These are phyloP conservation scores for Scheffersomyces illinoinensis DNA, from an alignment of 1,139 yeast genomes.

Conservation along the genomic window DNA sequence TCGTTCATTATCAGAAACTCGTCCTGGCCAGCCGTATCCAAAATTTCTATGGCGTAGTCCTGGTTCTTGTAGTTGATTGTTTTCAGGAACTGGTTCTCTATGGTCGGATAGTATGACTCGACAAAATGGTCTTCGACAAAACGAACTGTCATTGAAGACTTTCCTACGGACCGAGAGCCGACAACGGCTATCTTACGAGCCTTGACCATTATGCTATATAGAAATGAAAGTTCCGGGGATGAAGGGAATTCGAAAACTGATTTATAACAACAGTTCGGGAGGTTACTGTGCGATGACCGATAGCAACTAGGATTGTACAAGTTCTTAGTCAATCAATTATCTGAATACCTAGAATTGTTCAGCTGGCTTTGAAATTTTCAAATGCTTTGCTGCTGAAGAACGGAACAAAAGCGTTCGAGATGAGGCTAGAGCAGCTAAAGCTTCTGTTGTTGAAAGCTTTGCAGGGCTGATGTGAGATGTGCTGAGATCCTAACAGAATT, in stretches of 20 bases:
- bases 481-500: background rate
- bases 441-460: background rate
- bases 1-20: constrained; percentile 85
- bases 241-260: background rate
- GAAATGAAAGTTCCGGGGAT: background rate
- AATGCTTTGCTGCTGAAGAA: background rate
- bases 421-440: background rate
- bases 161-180: constrained; percentile 90
- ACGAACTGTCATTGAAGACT: constrained; percentile 82
- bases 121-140: constrained; percentile 88
- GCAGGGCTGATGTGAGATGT: background rate
- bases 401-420: background rate
- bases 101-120: constrained; percentile 89
- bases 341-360: background rate
- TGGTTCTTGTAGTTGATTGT: constrained; percentile 69
- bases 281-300: background rate
- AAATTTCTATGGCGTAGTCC: constrained; percentile 79
- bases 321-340: background rate
- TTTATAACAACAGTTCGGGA: background rate
- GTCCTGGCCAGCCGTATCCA: constrained; percentile 96
- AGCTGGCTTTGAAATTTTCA: background rate
- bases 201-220: constrained; percentile 30
- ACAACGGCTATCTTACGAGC: constrained; percentile 85
- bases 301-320: background rate
- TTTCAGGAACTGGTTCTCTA: constrained; percentile 85